Evolutionary conservation across 257 asterid species (phyloP).

Genomic region (Dorcoceras hygrometricum): DNA sequence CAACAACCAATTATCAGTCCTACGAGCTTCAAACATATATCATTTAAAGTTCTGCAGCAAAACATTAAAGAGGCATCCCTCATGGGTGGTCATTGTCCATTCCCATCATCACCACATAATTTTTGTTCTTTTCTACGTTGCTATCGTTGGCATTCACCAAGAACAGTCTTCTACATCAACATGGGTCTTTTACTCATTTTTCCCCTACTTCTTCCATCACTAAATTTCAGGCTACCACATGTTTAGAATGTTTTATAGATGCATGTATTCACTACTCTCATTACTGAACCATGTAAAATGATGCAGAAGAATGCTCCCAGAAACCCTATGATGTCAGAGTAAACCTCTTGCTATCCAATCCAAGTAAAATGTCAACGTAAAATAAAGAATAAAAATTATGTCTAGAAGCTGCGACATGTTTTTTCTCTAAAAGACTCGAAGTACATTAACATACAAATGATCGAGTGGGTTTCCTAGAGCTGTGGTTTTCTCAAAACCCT

Average conservation of each 20-base stretch:
- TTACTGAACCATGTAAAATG: no score
- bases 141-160: not conserved
- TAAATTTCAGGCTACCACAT: not conserved
- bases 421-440: not conserved
- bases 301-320: not conserved
- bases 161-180: not conserved
- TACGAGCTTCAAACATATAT: not conserved
- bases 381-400: not conserved
- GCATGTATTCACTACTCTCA: no score
- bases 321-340: not conserved
- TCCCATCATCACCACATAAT: not conserved
- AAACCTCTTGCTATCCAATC: slow-evolving; percentile 3
- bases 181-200: not conserved
- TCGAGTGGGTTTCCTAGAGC: no score
- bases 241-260: no score
- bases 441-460: not conserved
- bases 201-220: not conserved
- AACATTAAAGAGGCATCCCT: not conserved
- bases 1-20: not conserved
- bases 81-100: not conserved
- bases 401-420: not conserved
- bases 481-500: no score
- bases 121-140: slow-evolving; percentile 2
- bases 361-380: slow-evolving; percentile 1
- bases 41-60: not conserved